These are phyloP conservation scores for Betula pendula DNA, from an alignment of 306 rosid genomes.

Conservation along the genomic window DNA sequence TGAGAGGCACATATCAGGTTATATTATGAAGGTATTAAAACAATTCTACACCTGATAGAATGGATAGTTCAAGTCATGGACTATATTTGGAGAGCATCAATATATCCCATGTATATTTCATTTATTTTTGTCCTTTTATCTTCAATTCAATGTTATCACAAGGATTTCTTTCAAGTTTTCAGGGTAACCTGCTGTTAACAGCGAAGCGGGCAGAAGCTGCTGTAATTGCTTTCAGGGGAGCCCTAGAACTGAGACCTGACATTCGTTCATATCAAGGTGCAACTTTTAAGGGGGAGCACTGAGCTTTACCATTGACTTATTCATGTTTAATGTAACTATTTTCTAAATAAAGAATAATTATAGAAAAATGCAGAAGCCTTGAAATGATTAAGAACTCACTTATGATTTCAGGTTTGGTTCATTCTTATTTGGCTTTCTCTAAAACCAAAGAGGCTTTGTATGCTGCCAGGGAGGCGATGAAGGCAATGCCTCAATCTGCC, in stretches of 20 bases:
- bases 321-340: conserved; percentile 23
- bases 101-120: conserved; percentile 3
- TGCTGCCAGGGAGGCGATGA: conserved; percentile 99
- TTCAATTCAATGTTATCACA: conserved; percentile 7
- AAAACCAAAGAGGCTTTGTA: conserved; percentile 93
- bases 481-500: conserved; percentile 99
- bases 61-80: conserved; percentile 8
- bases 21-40: conserved; percentile 82
- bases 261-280: conserved; percentile 98
- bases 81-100: conserved; percentile 15
- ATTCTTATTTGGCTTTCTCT: conserved; percentile 79
- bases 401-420: conserved; percentile 81
- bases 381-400: conserved; percentile 27
- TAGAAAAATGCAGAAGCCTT: conserved; percentile 21
- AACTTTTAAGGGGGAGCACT: conserved; percentile 24
- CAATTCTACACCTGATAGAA: conserved; percentile 20
- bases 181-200: conserved; percentile 83
- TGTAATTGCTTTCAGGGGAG: conserved; percentile 84
- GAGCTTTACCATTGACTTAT: conserved; percentile 22
- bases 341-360: conserved; percentile 16
- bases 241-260: conserved; percentile 97
- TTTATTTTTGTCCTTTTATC: conserved; percentile 2
- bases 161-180: conserved; percentile 24
- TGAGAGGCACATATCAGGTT: conserved; percentile 92
- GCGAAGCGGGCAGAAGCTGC: conserved; percentile 89